Conservation (phyloP, 2,329 filamentous ascomycete species). For the Diaporthe citri region DNA sequence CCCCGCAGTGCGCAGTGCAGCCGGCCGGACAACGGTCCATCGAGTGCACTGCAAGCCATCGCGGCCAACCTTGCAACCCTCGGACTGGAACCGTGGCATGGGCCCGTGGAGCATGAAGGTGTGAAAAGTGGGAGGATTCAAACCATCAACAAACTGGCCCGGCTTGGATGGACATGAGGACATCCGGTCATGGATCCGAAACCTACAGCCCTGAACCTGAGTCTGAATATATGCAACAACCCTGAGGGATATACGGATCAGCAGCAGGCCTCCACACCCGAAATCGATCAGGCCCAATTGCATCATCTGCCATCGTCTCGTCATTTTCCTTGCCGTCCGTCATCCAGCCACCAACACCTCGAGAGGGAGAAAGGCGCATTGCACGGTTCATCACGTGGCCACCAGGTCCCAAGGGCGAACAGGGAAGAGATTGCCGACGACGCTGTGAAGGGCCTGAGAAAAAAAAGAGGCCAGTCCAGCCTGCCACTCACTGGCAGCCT, state of each 20-base stretch:
- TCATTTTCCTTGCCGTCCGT: background rate
- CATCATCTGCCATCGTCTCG: constrained; percentile 3
- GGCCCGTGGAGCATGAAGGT: background rate
- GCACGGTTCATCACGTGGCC: constrained; percentile 24
- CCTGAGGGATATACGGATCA: constrained; percentile 15
- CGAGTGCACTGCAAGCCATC: background rate
- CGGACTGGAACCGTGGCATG: background rate
- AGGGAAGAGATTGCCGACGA: constrained; percentile 20
- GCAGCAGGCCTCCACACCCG: background rate
- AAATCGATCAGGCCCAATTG: constrained; percentile 3
- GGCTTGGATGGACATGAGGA: background rate
- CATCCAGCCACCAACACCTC: background rate
- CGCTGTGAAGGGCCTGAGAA: background rate
- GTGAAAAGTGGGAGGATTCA: background rate
- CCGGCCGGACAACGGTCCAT: background rate
- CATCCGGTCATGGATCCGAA: constrained; percentile 28
- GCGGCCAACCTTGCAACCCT: constrained; percentile 13
- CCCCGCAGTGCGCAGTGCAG: constrained; percentile 18
- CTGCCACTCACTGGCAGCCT: constrained; percentile 20
- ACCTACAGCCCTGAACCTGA: constrained; percentile 16
- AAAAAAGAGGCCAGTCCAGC: background rate
- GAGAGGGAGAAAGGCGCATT: background rate
- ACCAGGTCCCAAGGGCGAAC: background rate
- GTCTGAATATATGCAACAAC: constrained; percentile 22
- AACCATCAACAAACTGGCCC: constrained; percentile 2